A percentile compares a stretch with the other conserved stretches of the same genome.
phyloP scores from a whole-genome alignment of 768 basidiomycete genomes.

The Boletellus ananas region DNA sequence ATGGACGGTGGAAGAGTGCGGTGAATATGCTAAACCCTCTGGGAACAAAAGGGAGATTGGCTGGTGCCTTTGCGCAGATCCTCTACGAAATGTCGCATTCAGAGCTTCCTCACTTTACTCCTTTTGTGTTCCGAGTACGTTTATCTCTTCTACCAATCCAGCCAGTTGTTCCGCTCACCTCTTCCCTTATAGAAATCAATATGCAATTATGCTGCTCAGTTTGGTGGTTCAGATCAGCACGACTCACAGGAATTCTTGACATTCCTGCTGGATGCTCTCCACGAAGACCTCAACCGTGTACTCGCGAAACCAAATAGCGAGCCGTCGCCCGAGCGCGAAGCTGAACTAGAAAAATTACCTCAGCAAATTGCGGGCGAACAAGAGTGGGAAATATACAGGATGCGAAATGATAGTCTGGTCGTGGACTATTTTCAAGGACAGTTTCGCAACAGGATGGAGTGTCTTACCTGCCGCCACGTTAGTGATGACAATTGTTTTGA shows the following conservation, averaged over 20 bases:
- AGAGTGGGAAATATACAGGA: slow-evolving; percentile 89
- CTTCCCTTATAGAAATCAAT: slow-evolving; percentile 48
- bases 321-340: slow-evolving; percentile 76
- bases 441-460: slow-evolving; percentile 85
- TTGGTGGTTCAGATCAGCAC: slow-evolving; percentile 86
- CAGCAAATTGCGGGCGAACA: slow-evolving; percentile 85
- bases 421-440: slow-evolving; percentile 99
- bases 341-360: slow-evolving; percentile 82
- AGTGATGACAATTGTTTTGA: slow-evolving; percentile 13
- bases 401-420: slow-evolving; percentile 88
- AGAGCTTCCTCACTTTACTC: slow-evolving; percentile 78
- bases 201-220: slow-evolving; percentile 62
- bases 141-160: slow-evolving; percentile 18
- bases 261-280: slow-evolving; percentile 88
- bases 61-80: slow-evolving; percentile 77
- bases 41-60: slow-evolving; percentile 82
- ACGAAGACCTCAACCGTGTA: slow-evolving; percentile 85
- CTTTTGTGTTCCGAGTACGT: slow-evolving; percentile 78
- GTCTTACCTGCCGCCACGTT: slow-evolving; percentile 87
- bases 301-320: slow-evolving; percentile 64
- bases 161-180: slow-evolving; percentile 3
- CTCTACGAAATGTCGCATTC: slow-evolving; percentile 86
- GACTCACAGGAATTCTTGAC: slow-evolving; percentile 97
- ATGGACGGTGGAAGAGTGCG: slow-evolving; percentile 75
- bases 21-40: slow-evolving; percentile 84